These are phyloP conservation scores for Eimeria brunetti DNA, from an alignment of 169 alveolate species.

Conservation along the genomic window DNA sequence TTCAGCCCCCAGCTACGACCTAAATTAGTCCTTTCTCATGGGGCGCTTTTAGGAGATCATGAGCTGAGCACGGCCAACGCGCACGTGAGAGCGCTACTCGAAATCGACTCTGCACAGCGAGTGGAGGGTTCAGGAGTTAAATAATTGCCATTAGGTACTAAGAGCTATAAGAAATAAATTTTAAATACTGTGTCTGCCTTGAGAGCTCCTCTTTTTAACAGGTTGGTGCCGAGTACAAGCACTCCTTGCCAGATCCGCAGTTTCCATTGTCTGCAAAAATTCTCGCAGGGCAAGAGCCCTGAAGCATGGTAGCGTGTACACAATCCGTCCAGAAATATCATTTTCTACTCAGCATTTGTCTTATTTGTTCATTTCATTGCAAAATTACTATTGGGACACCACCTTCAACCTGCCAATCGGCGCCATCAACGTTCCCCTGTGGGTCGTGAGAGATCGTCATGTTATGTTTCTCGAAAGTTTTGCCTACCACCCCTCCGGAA, in stretches of 20 bases:
- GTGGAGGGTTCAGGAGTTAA: background rate
- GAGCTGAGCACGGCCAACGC: background rate
- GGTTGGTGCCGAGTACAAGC: background rate
- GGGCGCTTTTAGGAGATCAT: background rate
- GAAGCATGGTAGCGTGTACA: background rate
- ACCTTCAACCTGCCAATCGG: background rate
- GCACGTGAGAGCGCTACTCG: background rate
- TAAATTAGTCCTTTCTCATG: background rate
- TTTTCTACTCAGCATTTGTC: background rate
- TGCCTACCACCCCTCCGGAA: background rate
- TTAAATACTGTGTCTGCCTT: background rate
- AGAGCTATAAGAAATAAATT: background rate
- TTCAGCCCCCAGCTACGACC: background rate
- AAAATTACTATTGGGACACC: background rate
- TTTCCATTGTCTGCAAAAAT: background rate
- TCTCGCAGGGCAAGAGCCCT: background rate
- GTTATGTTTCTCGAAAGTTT: background rate
- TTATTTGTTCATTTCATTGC: background rate
- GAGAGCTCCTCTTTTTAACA: background rate
- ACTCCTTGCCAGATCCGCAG: background rate
- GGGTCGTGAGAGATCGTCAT: background rate
- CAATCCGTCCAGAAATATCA: background rate
- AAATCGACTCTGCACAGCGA: background rate
- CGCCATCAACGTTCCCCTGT: background rate
- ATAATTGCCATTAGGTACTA: background rate